phyloP scores from a whole-genome alignment of 371 early-diverging fungal species.

The Batrachochytrium dendrobatidis region DNA sequence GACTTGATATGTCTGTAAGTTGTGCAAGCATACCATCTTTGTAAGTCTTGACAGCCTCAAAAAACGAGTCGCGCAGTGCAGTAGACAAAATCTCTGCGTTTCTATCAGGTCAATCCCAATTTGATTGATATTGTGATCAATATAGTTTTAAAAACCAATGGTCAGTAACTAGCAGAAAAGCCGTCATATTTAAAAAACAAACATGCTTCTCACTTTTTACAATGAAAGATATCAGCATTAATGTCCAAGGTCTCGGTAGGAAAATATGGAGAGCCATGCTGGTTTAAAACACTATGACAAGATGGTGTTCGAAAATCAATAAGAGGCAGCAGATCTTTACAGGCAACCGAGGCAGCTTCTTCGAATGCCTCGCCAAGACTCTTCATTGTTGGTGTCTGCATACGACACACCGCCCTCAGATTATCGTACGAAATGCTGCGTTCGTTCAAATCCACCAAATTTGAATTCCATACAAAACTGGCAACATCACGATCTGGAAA shows the following conservation, averaged over 20 bases:
- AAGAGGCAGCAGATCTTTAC: neutral
- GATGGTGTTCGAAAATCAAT: too few relatives aligned
- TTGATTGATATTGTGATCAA: neutral
- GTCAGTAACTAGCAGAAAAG: neutral
- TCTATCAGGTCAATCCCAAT: neutral
- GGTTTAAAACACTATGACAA: too few relatives aligned
- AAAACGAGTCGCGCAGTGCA: neutral
- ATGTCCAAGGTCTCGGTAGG: too few relatives aligned
- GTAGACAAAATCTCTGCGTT: neutral
- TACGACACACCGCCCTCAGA: constrained; percentile 8
- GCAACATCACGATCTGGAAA: neutral
- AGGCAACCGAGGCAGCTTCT: neutral
- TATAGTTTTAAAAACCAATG: neutral
- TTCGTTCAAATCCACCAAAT: neutral
- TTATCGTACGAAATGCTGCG: constrained; percentile 3
- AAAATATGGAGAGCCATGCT: too few relatives aligned
- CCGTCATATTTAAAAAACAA: neutral
- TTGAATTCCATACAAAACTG: constrained; percentile 3
- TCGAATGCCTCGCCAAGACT: constrained; percentile 9
- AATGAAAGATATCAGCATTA: neutral
- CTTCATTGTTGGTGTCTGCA: constrained; percentile 14
- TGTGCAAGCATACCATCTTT: neutral
- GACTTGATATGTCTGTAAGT: neutral
- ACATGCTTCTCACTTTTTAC: neutral
- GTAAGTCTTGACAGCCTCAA: neutral